phyloP scores from a whole-genome alignment of 2,329 filamentous ascomycete species.

The Pseudopyrenochaeta lycopersici region DNA sequence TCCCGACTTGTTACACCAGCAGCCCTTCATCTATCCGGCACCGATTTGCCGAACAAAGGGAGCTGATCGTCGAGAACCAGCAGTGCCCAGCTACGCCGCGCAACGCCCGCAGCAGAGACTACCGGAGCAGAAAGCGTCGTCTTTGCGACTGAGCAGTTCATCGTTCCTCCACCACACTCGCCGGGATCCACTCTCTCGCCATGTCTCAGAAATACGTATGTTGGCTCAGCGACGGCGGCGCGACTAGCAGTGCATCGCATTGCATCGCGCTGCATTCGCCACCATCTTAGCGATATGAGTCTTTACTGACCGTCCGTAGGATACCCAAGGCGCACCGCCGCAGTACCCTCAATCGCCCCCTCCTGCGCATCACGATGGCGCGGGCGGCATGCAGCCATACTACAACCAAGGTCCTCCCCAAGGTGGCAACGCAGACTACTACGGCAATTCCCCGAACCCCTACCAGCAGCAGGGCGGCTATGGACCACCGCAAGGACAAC shows the following conservation, averaged over 20 bases:
- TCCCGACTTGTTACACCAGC: too few relatives aligned
- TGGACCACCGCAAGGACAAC: slow-evolving; percentile 24
- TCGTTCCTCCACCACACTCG: slow-evolving; percentile 15
- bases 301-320: slow-evolving; percentile 21
- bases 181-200: not conserved
- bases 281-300: not conserved
- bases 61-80: slow-evolving; percentile 7
- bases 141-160: slow-evolving; percentile 6
- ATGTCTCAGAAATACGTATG: slow-evolving; percentile 35
- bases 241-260: not conserved
- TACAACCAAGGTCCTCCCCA: slow-evolving; percentile 27
- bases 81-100: slow-evolving; percentile 31
- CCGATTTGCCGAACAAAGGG: not conserved
- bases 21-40: not conserved
- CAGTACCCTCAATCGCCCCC: slow-evolving; percentile 44
- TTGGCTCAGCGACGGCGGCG: not conserved
- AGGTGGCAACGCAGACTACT: slow-evolving; percentile 27
- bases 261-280: slow-evolving; percentile 1
- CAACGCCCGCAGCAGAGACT: slow-evolving; percentile 17
- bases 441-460: slow-evolving; percentile 30
- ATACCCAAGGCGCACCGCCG: slow-evolving; percentile 41
- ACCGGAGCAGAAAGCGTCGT: slow-evolving; percentile 4
- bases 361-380: slow-evolving; percentile 43
- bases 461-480: slow-evolving; percentile 31
- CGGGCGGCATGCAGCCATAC: slow-evolving; percentile 24